phyloP scores from a whole-genome alignment of 768 basidiomycete genomes.

The Leccinum boreale region DNA sequence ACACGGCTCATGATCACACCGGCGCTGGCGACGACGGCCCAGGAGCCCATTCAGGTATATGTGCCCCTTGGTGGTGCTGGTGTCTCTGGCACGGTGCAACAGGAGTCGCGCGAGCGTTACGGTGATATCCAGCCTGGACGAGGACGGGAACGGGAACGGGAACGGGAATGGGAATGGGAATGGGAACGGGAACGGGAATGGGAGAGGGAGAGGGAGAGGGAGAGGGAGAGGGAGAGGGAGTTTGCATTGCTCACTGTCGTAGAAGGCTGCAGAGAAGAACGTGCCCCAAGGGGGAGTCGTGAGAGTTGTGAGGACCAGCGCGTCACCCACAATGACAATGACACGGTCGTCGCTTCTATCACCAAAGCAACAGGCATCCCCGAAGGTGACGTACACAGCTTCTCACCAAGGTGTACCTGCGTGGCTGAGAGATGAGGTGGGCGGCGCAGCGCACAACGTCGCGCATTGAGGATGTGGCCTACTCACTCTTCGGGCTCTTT shows the following conservation, averaged over 20 bases:
- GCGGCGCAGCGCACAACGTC: conserved; percentile 20
- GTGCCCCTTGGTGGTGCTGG: conserved; percentile 1
- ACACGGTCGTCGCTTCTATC: conserved; percentile 13
- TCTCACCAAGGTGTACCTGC: conserved; percentile 14
- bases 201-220: conserved; percentile 6
- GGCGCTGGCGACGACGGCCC: conserved; percentile 4
- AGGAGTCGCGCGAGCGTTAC: conserved; percentile 1
- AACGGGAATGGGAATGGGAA: too few species aligned
- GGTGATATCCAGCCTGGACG: conserved; percentile 1
- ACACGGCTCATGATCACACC: conserved; percentile 19
- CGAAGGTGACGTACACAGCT: conserved; percentile 18
- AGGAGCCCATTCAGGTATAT: conserved; percentile 21
- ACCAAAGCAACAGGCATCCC: conserved; percentile 20
- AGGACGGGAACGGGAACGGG: conserved; percentile 5
- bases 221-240: neutral
- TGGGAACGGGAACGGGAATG: conserved; percentile 4
- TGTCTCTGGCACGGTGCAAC: neutral
- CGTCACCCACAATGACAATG: neutral
- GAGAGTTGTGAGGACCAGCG: conserved; percentile 8
- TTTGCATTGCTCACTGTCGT: neutral
- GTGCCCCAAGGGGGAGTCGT: neutral
- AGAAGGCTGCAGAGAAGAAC: too few species aligned
- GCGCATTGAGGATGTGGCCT: conserved; percentile 22
- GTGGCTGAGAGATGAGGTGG: conserved; percentile 26
- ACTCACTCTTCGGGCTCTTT: conserved; percentile 24